Evolutionary conservation across 176 grass and related monocot genomes (phyloP).

Genomic region (Musa troglodytarum): DNA sequence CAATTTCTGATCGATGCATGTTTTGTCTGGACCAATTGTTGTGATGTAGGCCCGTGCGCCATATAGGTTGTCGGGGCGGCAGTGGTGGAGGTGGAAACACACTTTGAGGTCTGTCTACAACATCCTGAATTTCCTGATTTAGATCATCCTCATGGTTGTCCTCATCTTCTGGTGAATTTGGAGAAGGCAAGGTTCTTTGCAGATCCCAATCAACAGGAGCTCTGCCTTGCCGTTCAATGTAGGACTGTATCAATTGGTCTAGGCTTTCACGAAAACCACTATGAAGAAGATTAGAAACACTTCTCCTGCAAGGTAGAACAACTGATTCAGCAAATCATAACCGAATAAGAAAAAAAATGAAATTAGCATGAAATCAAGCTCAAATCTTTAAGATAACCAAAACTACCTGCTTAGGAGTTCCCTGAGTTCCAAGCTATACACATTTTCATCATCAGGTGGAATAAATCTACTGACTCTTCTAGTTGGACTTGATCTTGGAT

Average conservation of each 20-base stretch:
- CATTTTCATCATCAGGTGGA: conserved; percentile 67
- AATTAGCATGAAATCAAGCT: conserved; percentile 7
- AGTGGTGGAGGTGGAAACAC: conserved; percentile 72
- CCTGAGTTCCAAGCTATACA: conserved; percentile 74
- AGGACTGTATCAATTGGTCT: conserved; percentile 76
- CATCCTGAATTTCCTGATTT: conserved; percentile 30
- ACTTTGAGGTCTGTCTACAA: conserved; percentile 33
- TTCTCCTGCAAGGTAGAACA: conserved; percentile 51
- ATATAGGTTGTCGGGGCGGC: conserved; percentile 63
- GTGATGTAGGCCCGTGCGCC: conserved; percentile 64
- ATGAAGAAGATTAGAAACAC: conserved; percentile 91
- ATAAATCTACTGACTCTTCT: conserved; percentile 64
- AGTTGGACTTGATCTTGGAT: conserved; percentile 39
- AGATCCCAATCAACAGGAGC: conserved; percentile 62
- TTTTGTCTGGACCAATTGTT: conserved; percentile 73
- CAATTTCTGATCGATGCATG: conserved; percentile 81
- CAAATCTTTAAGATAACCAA: conserved; percentile 5
- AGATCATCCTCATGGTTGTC: conserved; percentile 25
- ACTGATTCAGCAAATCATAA: not conserved
- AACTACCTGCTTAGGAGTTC: conserved; percentile 86
- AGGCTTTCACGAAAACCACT: conserved; percentile 88
- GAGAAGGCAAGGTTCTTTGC: conserved; percentile 36
- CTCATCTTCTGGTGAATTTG: conserved; percentile 28
- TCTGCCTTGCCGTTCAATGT: conserved; percentile 67
- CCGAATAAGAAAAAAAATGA: not conserved